Base-by-base conservation (phyloP, 176 grass and related monocot genomes). In the Avena sativa region DNA sequence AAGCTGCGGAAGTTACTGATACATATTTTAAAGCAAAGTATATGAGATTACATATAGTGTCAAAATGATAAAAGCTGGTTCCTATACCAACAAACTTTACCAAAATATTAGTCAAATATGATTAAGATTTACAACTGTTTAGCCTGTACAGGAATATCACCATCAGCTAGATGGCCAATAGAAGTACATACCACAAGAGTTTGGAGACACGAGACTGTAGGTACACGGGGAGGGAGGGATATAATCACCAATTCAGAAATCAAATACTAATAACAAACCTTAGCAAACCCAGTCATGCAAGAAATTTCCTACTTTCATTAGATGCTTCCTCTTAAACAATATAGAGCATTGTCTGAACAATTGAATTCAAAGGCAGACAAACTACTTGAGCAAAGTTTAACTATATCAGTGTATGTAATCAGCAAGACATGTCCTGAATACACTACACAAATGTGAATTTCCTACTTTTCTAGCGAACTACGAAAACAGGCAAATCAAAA, bases 131-230 rank as follows among this genome's bases (percentile, higher is more conserved):
- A 78, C 12, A 63, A 78, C 9, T n/a, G 4, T 76, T 20, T 25
- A n/a, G 47, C 60, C 60, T 69, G 19, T 70, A 86, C 15, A 76
- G 70, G 58, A 89, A 82, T 78, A 71, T n/a, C 26, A 71, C 43
- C 70, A 90, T 81, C 44, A 59, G 61, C 58, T 60, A 60, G 64
- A 71, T 19, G 82, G 52, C 19, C 52, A 78, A 51, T 19, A 68
- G 23, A 75, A 49, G 12, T 50, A 25, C 59, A 20, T 51, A 66
- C 13, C 28, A 63, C 12, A 65, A 66, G 52, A 85, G 63, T 66
- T 66, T 12, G 2, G 10, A 60, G 19, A 74, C 44, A 12, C 44
- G 52, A 61, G 38, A 65, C 49, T 2, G 57, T 47, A 63, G 43
- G 47, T 49, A 28, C 46, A 16, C 21, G 55, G 30, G 16, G 30